These are phyloP conservation scores for Intubia oerlemansii DNA, from an alignment of 2,329 filamentous ascomycete species.

Conservation along the genomic window DNA sequence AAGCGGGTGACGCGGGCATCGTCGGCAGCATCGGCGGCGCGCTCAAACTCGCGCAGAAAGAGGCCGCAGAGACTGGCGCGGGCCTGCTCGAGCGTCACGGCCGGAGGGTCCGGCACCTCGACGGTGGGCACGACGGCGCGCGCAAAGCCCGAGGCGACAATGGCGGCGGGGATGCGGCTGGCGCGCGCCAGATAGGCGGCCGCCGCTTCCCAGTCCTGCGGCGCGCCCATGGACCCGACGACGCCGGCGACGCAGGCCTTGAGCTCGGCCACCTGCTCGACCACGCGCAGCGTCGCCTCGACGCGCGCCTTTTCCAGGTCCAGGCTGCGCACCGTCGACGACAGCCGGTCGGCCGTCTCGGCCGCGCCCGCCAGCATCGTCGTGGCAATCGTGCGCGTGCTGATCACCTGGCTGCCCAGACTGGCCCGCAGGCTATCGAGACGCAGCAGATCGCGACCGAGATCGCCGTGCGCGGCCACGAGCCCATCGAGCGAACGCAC, in stretches of 20 bases:
- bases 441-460: conserved; percentile 68
- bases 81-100: conserved; percentile 66
- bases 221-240: conserved; percentile 86
- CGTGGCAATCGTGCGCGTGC: conserved; percentile 66
- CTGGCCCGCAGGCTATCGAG: conserved; percentile 79
- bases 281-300: conserved; percentile 72
- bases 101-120: conserved; percentile 82
- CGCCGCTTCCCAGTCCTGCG: conserved; percentile 96
- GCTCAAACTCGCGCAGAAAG: conserved; percentile 89
- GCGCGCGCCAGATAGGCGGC: conserved; percentile 76
- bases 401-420: conserved; percentile 68
- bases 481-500: conserved; percentile 55
- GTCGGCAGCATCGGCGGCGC: conserved; percentile 69
- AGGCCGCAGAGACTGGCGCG: conserved; percentile 76
- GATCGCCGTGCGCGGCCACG: conserved; percentile 63
- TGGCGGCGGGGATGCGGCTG: conserved; percentile 55
- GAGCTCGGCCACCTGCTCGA: conserved; percentile 90
- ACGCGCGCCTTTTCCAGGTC: conserved; percentile 85
- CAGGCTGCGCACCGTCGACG: conserved; percentile 65
- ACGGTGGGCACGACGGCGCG: conserved; percentile 85
- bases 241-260: conserved; percentile 93
- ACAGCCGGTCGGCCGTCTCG: conserved; percentile 66
- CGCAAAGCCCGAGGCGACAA: conserved; percentile 70
- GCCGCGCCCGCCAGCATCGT: conserved; percentile 78
- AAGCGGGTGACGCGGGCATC: conserved; percentile 81